Evolutionary conservation across 1,284 basidiomycete genomes (phyloP), one percentile per base, ranked within the genome.

Genomic region (Veloboletus limbatus): DNA sequence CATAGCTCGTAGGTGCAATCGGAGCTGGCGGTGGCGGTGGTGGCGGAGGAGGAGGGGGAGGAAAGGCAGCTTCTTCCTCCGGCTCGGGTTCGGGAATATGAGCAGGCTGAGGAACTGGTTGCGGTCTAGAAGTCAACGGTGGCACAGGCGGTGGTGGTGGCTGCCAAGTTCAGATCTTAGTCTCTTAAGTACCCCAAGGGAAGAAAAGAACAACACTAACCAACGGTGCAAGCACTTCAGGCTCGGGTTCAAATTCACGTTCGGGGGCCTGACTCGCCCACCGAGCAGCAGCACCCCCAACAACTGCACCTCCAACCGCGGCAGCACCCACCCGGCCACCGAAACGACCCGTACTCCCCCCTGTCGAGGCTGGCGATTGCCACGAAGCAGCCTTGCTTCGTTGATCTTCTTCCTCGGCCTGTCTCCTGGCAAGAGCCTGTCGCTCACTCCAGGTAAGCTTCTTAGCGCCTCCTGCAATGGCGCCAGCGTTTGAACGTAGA

Each of bases 361-460:
- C 53, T 1, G 70, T 57, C 22, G 62, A 53, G 6, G 58, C 50
- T 3, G 73, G 57, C 21, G 72, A 65, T 24, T 66, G 63, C 47
- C 73, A 73, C 21, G 74, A 71, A 3, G 86, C 86, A 35, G 75
- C 73, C 36, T 74, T 74, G 57, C 88, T 91, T 21, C 71, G 74
- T 3, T 75, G 73, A 50, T 91, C 89, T 51, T 97, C 93, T 58
- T 89, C 89, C 55, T 85, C 88, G 9, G 77, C 73, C 57, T 92
- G 86, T 60, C 85, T 86, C 75, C 93, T 94, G 4, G 91, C 85
- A 25, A 85, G 70, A 0, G 89, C 92, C 63, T 96, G 92, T 30
- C 93, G 76, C 65, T 96, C 88, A 51, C 81, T 86, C 93, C 93
- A 96, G 0, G 92, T 94, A 45, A 95, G 68, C 65, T 92, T 93